Evolutionary conservation across 2,329 filamentous ascomycete species (phyloP).

Genomic region (Fusarium denticulatum): DNA sequence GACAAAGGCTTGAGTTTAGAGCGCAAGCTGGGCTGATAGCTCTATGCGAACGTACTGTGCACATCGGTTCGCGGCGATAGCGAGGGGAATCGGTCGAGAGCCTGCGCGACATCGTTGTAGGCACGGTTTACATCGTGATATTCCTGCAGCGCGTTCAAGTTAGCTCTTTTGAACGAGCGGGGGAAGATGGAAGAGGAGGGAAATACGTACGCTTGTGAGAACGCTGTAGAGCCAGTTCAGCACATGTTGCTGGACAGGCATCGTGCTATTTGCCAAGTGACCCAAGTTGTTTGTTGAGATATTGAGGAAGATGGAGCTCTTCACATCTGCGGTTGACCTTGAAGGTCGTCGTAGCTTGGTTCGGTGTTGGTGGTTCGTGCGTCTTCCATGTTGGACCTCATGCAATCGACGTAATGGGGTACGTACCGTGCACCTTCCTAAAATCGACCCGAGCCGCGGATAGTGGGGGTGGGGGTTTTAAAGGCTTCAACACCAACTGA

Average conservation of each 20-base stretch:
- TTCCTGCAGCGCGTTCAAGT: constrained; percentile 67
- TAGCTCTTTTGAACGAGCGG: constrained; percentile 16
- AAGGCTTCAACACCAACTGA: neutral
- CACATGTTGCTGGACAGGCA: constrained; percentile 86
- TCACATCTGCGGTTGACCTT: constrained; percentile 24
- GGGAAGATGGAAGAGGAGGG: constrained; percentile 4
- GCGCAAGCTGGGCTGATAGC: constrained; percentile 44
- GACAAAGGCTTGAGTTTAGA: neutral
- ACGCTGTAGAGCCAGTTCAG: constrained; percentile 97
- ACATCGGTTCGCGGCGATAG: constrained; percentile 90
- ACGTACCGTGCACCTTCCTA: constrained; percentile 35
- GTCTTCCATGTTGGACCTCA: constrained; percentile 8
- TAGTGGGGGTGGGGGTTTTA: constrained; percentile 29
- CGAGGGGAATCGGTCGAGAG: constrained; percentile 80
- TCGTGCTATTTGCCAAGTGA: constrained; percentile 46
- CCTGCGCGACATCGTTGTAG: constrained; percentile 89
- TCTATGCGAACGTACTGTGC: constrained; percentile 71
- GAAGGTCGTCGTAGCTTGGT: constrained; percentile 28
- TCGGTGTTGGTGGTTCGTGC: constrained; percentile 26
- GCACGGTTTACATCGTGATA: constrained; percentile 93
- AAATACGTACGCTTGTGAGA: constrained; percentile 72
- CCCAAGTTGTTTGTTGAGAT: neutral
- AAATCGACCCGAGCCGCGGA: constrained; percentile 25
- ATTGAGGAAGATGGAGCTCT: constrained; percentile 10
- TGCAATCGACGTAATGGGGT: constrained; percentile 35